phyloP scores from a whole-genome alignment of 495 filamentous ascomycete genomes.

The Trichoderma parareesei region DNA sequence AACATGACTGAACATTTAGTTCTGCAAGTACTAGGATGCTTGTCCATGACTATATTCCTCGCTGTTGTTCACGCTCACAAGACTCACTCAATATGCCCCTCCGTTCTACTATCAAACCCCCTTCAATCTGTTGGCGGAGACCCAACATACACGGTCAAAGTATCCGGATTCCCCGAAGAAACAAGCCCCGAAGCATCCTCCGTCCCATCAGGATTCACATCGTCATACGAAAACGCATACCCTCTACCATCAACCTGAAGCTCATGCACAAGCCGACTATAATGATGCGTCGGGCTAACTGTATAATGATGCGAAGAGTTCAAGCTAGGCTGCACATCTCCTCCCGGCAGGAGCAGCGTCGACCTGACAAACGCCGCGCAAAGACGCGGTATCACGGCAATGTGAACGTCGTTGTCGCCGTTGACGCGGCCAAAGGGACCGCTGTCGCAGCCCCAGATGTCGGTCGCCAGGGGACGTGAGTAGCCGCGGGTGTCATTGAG shows the following conservation, averaged over 20 bases:
- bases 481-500: slow-evolving; percentile 31
- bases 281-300: slow-evolving; percentile 24
- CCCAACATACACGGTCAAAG: neutral
- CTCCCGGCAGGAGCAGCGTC: slow-evolving; percentile 32
- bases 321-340: slow-evolving; percentile 30
- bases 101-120: too few relatives aligned
- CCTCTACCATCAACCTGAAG: slow-evolving; percentile 33
- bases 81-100: too few relatives aligned
- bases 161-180: neutral
- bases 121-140: slow-evolving; percentile 4
- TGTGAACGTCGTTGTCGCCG: slow-evolving; percentile 23
- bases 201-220: slow-evolving; percentile 32
- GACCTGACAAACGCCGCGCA: slow-evolving; percentile 39
- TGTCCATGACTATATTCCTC: too few relatives aligned
- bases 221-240: slow-evolving; percentile 43
- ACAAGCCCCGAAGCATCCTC: slow-evolving; percentile 1
- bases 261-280: slow-evolving; percentile 36
- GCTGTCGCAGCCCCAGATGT: slow-evolving; percentile 41
- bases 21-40: too few relatives aligned
- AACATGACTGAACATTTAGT: too few relatives aligned
- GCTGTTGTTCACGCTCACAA: too few relatives aligned
- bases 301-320: neutral
- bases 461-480: slow-evolving; percentile 27
- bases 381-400: slow-evolving; percentile 32
- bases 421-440: slow-evolving; percentile 30